Base-by-base conservation (phyloP, 2,329 filamentous ascomycete genomes). In the Metarhizium anisopliae region DNA sequence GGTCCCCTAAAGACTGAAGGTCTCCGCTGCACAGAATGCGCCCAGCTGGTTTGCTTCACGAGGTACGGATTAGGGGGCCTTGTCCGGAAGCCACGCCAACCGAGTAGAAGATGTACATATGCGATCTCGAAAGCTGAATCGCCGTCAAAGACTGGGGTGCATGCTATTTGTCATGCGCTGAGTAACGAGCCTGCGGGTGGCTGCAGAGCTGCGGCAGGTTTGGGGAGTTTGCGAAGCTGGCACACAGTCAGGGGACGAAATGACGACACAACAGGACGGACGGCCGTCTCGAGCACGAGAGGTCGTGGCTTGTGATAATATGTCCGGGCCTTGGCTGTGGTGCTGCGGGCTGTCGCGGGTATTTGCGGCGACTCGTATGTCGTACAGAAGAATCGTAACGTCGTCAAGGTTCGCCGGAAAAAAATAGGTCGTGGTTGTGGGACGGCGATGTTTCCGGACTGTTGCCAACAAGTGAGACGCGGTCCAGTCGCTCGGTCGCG, bases 1-100 rank as follows among this genome's bases (percentile, higher is more conserved):
- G 69, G 71, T 66, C 68, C 70, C 69, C 70, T 65, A 55, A 51
- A 62, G 54, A 56, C 55, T 54, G 55, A 56, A 54, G 55, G 61
- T 64, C 58, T 58, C 59, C 55, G 55, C 59, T 56, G 55, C 59
- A 55, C 59, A 59, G 59, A 62, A 64, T 66, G 64, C 66, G 67
- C 64, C 64, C 54, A 40, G 42, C 30, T 29, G 35, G 29, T 25
- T 35, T 35, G 35, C 45, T 47, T 45, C 47, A 40, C 42, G 10
- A 53, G 38, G 18, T 7, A 6, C 11, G 45, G n/a, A 20, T n/a
- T 20, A 25, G 14, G 50, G 32, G 38, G 20, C 8, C 14, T 4
- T 14, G 45, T 29, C 20, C 20, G 20, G 25, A 30, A 49, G 11
- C 45, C 45, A 30, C 25, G 25, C 20, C 20, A 49, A 49, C 30